These are phyloP conservation scores for Saturnispora bothae DNA, from an alignment of 805 yeast genomes.

Conservation along the genomic window DNA sequence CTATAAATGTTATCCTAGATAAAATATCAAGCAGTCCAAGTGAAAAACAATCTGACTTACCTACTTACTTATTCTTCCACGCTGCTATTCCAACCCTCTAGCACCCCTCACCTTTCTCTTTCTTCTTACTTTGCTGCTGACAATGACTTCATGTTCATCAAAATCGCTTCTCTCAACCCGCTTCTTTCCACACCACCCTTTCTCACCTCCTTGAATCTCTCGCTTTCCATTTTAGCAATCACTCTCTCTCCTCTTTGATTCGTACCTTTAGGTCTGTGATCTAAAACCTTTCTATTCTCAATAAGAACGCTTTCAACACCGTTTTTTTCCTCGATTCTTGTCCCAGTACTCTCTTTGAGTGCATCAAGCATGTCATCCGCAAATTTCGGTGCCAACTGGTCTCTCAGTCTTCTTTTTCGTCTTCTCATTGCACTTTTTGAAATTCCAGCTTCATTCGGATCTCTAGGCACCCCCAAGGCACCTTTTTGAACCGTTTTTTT, in stretches of 20 bases:
- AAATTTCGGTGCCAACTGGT: slow-evolving; percentile 58
- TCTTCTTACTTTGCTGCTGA: too few species aligned
- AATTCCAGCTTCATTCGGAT: slow-evolving; percentile 32
- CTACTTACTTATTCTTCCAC: too few species aligned
- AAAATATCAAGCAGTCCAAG: too few species aligned
- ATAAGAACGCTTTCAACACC: slow-evolving; percentile 11
- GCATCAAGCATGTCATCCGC: slow-evolving; percentile 46
- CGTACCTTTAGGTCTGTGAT: slow-evolving; percentile 28
- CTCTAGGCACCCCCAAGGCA: slow-evolving; percentile 10
- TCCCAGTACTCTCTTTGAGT: slow-evolving; percentile 30
- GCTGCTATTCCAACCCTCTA: too few species aligned
- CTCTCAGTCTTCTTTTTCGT: slow-evolving; percentile 51
- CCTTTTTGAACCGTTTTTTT: slow-evolving; percentile 2
- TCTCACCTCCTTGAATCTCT: slow-evolving; percentile 48
- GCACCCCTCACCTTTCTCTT: too few species aligned
- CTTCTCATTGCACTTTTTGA: slow-evolving; percentile 59
- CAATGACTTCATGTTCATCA: slow-evolving; percentile 20
- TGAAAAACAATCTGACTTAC: too few species aligned
- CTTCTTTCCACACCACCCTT: slow-evolving; percentile 43
- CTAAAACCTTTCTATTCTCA: slow-evolving; percentile 25
- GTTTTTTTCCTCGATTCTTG: slow-evolving; percentile 10
- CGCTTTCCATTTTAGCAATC: slow-evolving; percentile 35
- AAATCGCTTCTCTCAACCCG: slow-evolving; percentile 49
- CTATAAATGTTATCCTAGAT: too few species aligned
- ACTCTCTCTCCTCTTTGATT: slow-evolving; percentile 35